Evolutionary conservation across 768 basidiomycete species (phyloP).

Genomic region (Boletus coccyginus): DNA sequence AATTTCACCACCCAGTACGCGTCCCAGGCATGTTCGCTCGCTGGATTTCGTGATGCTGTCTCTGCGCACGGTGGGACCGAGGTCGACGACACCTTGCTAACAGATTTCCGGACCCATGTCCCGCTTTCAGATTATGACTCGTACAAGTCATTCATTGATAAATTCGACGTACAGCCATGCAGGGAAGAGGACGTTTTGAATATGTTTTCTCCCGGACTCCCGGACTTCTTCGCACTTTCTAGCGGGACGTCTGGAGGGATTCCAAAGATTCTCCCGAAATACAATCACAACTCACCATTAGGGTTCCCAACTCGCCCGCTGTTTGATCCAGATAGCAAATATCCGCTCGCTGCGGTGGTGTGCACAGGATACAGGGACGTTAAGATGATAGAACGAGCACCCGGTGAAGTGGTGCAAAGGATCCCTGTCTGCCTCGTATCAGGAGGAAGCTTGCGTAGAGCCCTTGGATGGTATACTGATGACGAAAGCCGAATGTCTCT

Average conservation of each 20-base stretch:
- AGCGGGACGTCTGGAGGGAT: constrained; percentile 16
- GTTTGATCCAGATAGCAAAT: background rate
- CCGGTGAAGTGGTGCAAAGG: background rate
- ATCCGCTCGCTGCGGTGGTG: background rate
- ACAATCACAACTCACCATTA: background rate
- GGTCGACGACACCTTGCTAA: constrained; percentile 5
- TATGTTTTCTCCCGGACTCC: constrained; percentile 21
- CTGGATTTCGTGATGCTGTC: constrained; percentile 9
- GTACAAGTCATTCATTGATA: constrained; percentile 14
- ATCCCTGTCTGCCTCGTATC: constrained; percentile 7
- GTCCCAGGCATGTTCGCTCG: background rate
- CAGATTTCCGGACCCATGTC: constrained; percentile 6
- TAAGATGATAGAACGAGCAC: constrained; percentile 4
- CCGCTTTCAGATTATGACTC: constrained; percentile 12
- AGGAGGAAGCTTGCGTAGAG: background rate
- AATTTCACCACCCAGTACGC: constrained; percentile 11
- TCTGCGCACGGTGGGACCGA: background rate
- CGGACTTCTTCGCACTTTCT: constrained; percentile 7
- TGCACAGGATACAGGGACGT: constrained; percentile 1
- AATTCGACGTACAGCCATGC: constrained; percentile 16
- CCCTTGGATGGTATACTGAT: constrained; percentile 8
- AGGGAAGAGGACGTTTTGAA: constrained; percentile 17
- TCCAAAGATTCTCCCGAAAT: constrained; percentile 9
- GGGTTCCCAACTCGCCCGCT: background rate
- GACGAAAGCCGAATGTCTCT: constrained; percentile 8